A percentile compares a stretch with the other conserved stretches of the same genome.
These are phyloP conservation scores for Ceratobasidium theobromae DNA, from an alignment of 1,284 basidiomycete genomes.

Conservation along the genomic window DNA sequence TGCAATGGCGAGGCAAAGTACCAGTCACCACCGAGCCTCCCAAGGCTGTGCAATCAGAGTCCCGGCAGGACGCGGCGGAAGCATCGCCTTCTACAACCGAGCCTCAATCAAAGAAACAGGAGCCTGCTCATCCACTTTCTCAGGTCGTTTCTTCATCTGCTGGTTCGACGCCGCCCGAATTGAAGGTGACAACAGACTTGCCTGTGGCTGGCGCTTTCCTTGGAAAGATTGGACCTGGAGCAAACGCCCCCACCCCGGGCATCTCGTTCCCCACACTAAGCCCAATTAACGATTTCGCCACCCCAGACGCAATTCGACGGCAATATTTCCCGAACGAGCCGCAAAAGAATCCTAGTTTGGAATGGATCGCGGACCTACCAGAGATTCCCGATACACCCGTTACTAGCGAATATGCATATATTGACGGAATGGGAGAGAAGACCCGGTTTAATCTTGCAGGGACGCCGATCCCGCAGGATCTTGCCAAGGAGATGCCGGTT, in stretches of 20 bases:
- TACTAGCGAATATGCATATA: neutral
- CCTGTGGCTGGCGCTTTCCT: neutral
- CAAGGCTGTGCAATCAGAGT: neutral
- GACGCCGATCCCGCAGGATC: conserved; percentile 54
- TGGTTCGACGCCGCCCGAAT: neutral
- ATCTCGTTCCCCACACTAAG: neutral
- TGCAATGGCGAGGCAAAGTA: conserved; percentile 25
- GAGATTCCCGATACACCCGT: conserved; percentile 29
- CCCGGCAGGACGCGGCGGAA: neutral
- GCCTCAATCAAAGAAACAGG: neutral
- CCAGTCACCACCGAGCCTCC: neutral
- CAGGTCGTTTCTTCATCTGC: conserved; percentile 18
- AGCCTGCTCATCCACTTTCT: conserved; percentile 23
- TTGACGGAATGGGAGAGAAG: neutral
- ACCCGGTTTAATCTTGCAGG: conserved; percentile 78
- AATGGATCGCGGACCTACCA: conserved; percentile 61
- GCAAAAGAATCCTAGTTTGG: conserved; percentile 66
- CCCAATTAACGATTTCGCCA: conserved; percentile 56
- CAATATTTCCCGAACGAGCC: conserved; percentile 77
- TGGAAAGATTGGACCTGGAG: no score
- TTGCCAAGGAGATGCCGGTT: conserved; percentile 55
- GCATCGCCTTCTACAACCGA: neutral
- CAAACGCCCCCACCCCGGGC: neutral
- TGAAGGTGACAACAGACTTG: conserved; percentile 1
- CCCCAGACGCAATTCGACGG: conserved; percentile 77